Percentiles rank a stretch among this genome's conserved stretches.
These are phyloP conservation scores for Cyberlindnera meyerae DNA, from an alignment of 805 yeast species.

Conservation along the genomic window DNA sequence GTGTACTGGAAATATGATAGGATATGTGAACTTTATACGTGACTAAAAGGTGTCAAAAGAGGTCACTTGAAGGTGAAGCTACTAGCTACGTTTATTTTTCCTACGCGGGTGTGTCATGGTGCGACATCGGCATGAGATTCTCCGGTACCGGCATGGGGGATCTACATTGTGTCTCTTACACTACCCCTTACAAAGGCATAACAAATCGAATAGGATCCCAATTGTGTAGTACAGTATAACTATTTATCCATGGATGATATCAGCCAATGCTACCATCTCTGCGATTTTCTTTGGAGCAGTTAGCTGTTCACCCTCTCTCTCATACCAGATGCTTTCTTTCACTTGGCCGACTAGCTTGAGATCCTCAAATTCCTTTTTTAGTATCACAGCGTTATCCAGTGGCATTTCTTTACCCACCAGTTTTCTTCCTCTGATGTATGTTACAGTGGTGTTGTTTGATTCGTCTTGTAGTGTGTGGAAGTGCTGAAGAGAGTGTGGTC, in stretches of 20 bases:
- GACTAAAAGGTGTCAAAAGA: not conserved
- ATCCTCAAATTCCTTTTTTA: constrained; percentile 21
- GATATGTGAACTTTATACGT: no score
- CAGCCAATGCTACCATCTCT: constrained; percentile 27
- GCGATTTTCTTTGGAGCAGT: constrained; percentile 23
- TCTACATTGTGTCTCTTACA: no score
- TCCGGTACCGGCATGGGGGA: not conserved
- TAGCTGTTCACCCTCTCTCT: constrained; percentile 34
- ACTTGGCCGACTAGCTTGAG: constrained; percentile 13
- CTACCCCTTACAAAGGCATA: no score
- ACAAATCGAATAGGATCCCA: no score
- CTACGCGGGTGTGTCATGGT: no score
- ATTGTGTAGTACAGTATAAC: not conserved
- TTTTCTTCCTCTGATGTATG: constrained; percentile 33
- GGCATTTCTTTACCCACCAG: constrained; percentile 25
- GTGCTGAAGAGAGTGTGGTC: constrained; percentile 10
- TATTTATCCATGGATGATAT: constrained; percentile 18
- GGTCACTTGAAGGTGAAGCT: no score
- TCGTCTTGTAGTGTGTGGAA: constrained; percentile 2
- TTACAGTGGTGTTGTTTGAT: constrained; percentile 13
- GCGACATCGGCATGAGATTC: no score
- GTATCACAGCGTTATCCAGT: constrained; percentile 15
- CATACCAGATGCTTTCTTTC: constrained; percentile 28
- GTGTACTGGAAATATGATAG: no score
- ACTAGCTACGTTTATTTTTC: no score